Percentiles rank a stretch among this genome's conserved stretches.
phyloP scores from a whole-genome alignment of 371 early-diverging fungal species.

The Entomophthora muscae region DNA sequence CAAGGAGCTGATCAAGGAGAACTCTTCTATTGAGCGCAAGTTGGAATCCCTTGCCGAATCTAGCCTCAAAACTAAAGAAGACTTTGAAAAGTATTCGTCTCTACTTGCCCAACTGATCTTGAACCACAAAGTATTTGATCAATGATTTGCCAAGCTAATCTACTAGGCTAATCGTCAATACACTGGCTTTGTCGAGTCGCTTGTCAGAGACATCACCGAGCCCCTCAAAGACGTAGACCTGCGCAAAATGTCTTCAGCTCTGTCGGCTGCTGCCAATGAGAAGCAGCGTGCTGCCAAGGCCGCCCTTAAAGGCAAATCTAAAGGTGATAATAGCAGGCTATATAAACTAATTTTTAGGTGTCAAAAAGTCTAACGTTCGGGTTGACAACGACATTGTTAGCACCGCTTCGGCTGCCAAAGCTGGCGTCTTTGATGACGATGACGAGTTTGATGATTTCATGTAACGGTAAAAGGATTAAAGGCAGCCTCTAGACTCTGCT shows the following conservation, averaged over 20 bases:
- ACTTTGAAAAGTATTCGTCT: constrained; percentile 60
- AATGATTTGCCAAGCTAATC: neutral
- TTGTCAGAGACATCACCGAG: constrained; percentile 57
- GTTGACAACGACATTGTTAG: constrained; percentile 10
- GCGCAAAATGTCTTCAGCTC: constrained; percentile 48
- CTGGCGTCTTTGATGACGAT: constrained; percentile 11
- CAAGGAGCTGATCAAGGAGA: neutral
- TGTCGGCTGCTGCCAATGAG: constrained; percentile 74
- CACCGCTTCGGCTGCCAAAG: constrained; percentile 9
- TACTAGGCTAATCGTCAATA: constrained; percentile 19
- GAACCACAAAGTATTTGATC: constrained; percentile 36
- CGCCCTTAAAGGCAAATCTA: constrained; percentile 41
- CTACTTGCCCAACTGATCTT: constrained; percentile 47
- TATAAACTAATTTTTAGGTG: constrained; percentile 1
- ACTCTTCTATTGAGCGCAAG: neutral
- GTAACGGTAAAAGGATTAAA: too few species aligned
- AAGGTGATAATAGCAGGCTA: constrained; percentile 15
- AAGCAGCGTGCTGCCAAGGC: constrained; percentile 68
- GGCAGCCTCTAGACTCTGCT: too few species aligned
- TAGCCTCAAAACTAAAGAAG: constrained; percentile 55
- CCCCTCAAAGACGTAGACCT: constrained; percentile 68
- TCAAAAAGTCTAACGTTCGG: constrained; percentile 7
- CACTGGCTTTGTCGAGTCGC: constrained; percentile 49
- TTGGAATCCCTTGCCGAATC: neutral
- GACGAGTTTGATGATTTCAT: constrained; percentile 14